These are phyloP conservation scores for Naganishia onofrii DNA, from an alignment of 768 basidiomycete species.

Conservation along the genomic window DNA sequence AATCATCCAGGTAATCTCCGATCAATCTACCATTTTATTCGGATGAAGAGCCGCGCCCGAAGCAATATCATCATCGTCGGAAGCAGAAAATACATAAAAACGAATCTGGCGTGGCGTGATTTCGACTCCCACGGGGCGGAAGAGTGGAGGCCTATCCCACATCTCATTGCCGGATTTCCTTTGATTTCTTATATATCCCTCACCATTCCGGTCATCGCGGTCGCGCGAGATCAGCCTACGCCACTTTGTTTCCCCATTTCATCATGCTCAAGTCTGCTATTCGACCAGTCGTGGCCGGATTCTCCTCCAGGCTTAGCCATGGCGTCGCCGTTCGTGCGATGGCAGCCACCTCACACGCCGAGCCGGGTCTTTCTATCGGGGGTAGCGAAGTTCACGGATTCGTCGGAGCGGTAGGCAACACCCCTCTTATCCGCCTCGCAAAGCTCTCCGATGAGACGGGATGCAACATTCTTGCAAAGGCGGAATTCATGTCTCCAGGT, in stretches of 20 bases:
- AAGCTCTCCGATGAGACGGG: conserved; percentile 77
- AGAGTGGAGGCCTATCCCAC: background rate
- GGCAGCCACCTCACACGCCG: conserved; percentile 12
- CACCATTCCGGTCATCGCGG: background rate
- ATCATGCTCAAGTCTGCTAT: conserved; percentile 29
- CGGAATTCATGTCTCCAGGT: conserved; percentile 97
- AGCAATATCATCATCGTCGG: background rate
- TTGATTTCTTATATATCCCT: conserved; percentile 3
- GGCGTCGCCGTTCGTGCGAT: conserved; percentile 10
- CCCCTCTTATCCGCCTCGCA: conserved; percentile 83
- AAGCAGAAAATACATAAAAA: background rate
- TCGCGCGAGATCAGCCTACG: background rate
- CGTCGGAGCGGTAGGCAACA: conserved; percentile 80
- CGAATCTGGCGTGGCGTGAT: background rate
- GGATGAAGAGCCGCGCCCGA: too few species aligned
- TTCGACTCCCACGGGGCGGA: background rate
- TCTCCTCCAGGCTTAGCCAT: background rate
- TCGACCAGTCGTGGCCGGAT: conserved; percentile 14
- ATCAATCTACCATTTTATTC: too few species aligned
- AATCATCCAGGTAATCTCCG: too few species aligned
- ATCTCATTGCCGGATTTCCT: background rate
- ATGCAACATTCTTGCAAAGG: conserved; percentile 83
- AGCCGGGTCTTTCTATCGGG: background rate
- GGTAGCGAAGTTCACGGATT: conserved; percentile 63
- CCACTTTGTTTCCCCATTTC: background rate